These are phyloP conservation scores for Arxiozyma slooffiae DNA, from an alignment of 1,139 yeast genomes.

Conservation along the genomic window DNA sequence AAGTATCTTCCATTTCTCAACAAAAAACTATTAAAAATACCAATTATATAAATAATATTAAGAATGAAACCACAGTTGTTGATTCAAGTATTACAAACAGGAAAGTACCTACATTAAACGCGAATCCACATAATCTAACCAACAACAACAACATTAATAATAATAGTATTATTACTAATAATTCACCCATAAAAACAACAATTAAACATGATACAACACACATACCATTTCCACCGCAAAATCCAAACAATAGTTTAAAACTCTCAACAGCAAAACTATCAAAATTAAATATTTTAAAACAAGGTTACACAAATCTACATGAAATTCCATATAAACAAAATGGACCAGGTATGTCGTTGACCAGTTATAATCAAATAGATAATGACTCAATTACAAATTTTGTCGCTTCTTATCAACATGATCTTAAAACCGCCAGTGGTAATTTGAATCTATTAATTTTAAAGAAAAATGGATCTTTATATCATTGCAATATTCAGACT, in stretches of 20 bases:
- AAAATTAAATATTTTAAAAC: constrained; percentile 15
- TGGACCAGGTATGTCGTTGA: constrained; percentile 21
- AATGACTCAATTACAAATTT: constrained; percentile 22
- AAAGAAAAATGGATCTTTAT: constrained; percentile 34
- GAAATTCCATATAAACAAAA: constrained; percentile 20
- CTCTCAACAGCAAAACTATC: background rate
- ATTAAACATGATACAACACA: background rate
- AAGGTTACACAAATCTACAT: constrained; percentile 21
- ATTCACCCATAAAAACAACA: background rate
- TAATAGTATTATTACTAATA: background rate
- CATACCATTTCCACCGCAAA: background rate
- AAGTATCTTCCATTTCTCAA: background rate
- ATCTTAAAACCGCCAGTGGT: constrained; percentile 33
- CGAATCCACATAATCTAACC: background rate
- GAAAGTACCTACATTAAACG: background rate
- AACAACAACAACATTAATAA: background rate
- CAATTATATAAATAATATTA: constrained; percentile 1
- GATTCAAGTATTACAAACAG: background rate
- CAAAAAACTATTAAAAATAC: background rate
- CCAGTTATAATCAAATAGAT: constrained; percentile 20
- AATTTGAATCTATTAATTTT: constrained; percentile 31
- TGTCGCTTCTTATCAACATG: constrained; percentile 33
- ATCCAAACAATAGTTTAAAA: background rate
- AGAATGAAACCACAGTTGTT: background rate
- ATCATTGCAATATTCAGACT: constrained; percentile 15